Evolutionary conservation across 805 yeast genomes (phyloP).

Genomic region (Cephaloascus fragrans): DNA sequence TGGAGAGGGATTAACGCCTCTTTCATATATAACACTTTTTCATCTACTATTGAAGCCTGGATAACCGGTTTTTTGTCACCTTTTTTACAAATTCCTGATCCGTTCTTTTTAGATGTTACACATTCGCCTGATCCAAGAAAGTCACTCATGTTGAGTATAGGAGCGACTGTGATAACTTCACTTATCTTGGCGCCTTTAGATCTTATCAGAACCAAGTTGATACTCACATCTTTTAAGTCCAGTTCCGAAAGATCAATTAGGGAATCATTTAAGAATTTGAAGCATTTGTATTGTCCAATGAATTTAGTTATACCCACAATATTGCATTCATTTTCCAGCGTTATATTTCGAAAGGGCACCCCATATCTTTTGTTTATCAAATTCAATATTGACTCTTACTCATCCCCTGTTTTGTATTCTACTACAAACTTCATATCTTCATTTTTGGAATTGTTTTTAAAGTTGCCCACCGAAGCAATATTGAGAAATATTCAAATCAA

Average conservation of each 20-base stretch:
- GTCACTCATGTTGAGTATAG: slow-evolving; percentile 57
- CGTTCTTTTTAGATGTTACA: slow-evolving; percentile 70
- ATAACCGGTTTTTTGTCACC: slow-evolving; percentile 82
- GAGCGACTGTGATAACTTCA: slow-evolving; percentile 67
- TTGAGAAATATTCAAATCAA: slow-evolving; percentile 76
- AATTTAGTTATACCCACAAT: slow-evolving; percentile 59
- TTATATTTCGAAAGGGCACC: slow-evolving; percentile 54
- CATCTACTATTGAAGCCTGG: slow-evolving; percentile 83
- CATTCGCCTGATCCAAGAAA: slow-evolving; percentile 70
- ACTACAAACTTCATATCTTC: slow-evolving; percentile 51
- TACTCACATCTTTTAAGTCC: slow-evolving; percentile 53
- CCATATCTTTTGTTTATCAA: slow-evolving; percentile 53
- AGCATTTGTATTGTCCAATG: slow-evolving; percentile 43
- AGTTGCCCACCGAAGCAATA: slow-evolving; percentile 81
- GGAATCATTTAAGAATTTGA: slow-evolving; percentile 46
- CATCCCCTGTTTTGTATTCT: slow-evolving; percentile 52
- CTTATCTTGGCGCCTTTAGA: slow-evolving; percentile 72
- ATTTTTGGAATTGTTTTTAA: slow-evolving; percentile 58
- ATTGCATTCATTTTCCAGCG: slow-evolving; percentile 49
- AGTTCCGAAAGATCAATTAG: slow-evolving; percentile 57
- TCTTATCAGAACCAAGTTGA: slow-evolving; percentile 66
- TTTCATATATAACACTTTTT: slow-evolving; percentile 65
- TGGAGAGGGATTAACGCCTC: slow-evolving; percentile 74
- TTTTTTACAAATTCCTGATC: slow-evolving; percentile 75
- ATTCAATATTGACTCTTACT: slow-evolving; percentile 57